phyloP scores from a whole-genome alignment of 352 stramenopile species.

The Nannochloropsis limnetica region DNA sequence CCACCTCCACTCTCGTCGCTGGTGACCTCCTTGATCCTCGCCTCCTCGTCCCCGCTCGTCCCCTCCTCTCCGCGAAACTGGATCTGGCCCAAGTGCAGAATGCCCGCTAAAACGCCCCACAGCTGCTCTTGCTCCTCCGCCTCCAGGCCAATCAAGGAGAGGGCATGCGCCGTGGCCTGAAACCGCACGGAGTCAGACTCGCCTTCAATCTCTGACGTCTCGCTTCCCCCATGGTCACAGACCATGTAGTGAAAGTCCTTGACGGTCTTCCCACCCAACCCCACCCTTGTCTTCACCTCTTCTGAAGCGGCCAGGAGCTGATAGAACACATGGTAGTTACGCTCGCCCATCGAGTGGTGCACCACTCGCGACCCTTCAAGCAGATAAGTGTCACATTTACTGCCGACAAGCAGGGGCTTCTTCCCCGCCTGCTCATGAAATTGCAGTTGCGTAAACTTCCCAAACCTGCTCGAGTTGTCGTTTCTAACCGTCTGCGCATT shows the following conservation, averaged over 20 bases:
- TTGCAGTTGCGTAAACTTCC: slow-evolving; percentile 83
- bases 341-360: slow-evolving; percentile 79
- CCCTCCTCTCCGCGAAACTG: slow-evolving; percentile 54
- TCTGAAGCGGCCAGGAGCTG: slow-evolving; percentile 67
- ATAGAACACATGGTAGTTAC: slow-evolving; percentile 98
- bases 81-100: slow-evolving; percentile 70
- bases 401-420: slow-evolving; percentile 61
- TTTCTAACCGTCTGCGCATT: slow-evolving; percentile 76
- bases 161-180: slow-evolving; percentile 37
- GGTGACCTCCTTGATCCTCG: not conserved
- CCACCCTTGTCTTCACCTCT: slow-evolving; percentile 38
- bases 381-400: slow-evolving; percentile 76
- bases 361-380: slow-evolving; percentile 90
- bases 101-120: slow-evolving; percentile 56
- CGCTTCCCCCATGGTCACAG: slow-evolving; percentile 42
- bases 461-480: slow-evolving; percentile 82
- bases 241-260: slow-evolving; percentile 48
- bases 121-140: slow-evolving; percentile 40
- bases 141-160: slow-evolving; percentile 48
- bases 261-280: slow-evolving; percentile 38
- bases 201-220: slow-evolving; percentile 47
- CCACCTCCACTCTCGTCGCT: not conserved
- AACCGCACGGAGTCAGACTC: slow-evolving; percentile 46
- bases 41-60: not conserved
- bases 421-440: slow-evolving; percentile 53